A percentile compares a stretch with the other conserved stretches of the same genome.
Conservation (phyloP, 345 rosid species). For the Viola odorata region DNA sequence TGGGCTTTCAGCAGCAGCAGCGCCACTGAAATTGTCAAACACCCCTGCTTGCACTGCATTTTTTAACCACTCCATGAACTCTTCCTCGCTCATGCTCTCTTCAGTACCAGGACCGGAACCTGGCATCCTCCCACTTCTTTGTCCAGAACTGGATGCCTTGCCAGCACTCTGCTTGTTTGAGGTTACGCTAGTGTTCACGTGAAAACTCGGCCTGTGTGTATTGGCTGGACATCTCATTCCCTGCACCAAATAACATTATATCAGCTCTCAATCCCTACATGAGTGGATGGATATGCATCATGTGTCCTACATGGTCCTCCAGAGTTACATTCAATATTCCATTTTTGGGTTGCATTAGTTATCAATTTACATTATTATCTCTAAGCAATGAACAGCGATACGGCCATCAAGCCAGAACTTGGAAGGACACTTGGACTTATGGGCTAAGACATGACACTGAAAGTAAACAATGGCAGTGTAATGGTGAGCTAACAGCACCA, state of each 20-base stretch:
- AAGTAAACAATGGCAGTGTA: no score
- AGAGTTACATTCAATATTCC: no score
- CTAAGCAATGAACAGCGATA: no score
- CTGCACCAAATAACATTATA: slow-evolving; percentile 42
- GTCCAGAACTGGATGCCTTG: slow-evolving; percentile 61
- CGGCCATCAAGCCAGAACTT: no score
- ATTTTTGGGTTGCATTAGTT: no score
- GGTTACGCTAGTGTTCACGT: slow-evolving; percentile 71
- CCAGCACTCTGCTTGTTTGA: slow-evolving; percentile 39
- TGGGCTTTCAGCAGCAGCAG: slow-evolving; percentile 33
- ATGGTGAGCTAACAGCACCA: no score
- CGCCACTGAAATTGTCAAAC: slow-evolving; percentile 46
- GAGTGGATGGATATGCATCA: background rate
- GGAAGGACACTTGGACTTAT: no score
- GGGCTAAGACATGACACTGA: no score
- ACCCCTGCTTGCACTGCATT: slow-evolving; percentile 74
- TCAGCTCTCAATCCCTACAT: background rate
- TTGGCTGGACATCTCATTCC: slow-evolving; percentile 94
- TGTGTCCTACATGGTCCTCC: background rate
- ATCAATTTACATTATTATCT: no score
- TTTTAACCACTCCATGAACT: slow-evolving; percentile 81
- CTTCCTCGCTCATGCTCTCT: slow-evolving; percentile 88
- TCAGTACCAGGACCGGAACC: slow-evolving; percentile 54
- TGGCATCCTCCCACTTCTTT: slow-evolving; percentile 51
- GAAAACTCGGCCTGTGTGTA: slow-evolving; percentile 95